A percentile compares a stretch with the other conserved stretches of the same genome.
Evolutionary conservation across 2,329 filamentous ascomycete genomes (phyloP).

Genomic region (Penicillium decumbens): DNA sequence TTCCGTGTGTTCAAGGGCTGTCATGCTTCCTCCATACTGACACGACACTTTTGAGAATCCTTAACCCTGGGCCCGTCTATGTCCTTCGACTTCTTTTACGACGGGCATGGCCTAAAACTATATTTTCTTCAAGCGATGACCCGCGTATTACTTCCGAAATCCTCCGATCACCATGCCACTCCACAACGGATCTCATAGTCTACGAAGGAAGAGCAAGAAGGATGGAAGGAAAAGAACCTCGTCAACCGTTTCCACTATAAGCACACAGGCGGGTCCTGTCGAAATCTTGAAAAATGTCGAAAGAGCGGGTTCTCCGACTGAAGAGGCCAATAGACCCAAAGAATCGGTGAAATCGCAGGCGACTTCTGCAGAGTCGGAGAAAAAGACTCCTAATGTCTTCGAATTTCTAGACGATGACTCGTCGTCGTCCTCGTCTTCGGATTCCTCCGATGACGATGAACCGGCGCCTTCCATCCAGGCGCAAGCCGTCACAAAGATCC

Average conservation of each 20-base stretch:
- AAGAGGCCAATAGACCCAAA: constrained; percentile 14
- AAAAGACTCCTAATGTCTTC: constrained; percentile 36
- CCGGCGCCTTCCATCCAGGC: constrained; percentile 2
- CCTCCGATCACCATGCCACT: constrained; percentile 29
- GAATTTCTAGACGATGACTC: constrained; percentile 34
- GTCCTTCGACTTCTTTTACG: constrained; percentile 1
- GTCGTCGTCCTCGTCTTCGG: constrained; percentile 18
- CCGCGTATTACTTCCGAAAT: constrained; percentile 9
- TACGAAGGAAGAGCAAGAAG: constrained; percentile 28
- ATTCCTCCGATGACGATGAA: constrained; percentile 17
- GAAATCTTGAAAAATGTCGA: constrained; percentile 16
- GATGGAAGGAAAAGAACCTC: constrained; percentile 25
- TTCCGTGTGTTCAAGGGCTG: constrained; percentile 18
- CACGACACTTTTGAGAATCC: constrained; percentile 9
- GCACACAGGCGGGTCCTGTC: constrained; percentile 18
- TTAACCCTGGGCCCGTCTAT: constrained; percentile 7
- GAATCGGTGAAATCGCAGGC: constrained; percentile 18
- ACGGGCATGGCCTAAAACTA: constrained; percentile 6
- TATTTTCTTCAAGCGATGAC: constrained; percentile 12
- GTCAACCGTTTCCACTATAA: constrained; percentile 24
- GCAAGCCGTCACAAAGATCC: constrained; percentile 17
- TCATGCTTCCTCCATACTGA: constrained; percentile 17
- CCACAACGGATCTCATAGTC: constrained; percentile 20
- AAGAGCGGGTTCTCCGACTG: constrained; percentile 12
- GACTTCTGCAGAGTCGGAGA: constrained; percentile 13